These are phyloP conservation scores for Sordariomycetes sp. DNA, from an alignment of 2,329 filamentous ascomycete genomes.

Conservation along the genomic window DNA sequence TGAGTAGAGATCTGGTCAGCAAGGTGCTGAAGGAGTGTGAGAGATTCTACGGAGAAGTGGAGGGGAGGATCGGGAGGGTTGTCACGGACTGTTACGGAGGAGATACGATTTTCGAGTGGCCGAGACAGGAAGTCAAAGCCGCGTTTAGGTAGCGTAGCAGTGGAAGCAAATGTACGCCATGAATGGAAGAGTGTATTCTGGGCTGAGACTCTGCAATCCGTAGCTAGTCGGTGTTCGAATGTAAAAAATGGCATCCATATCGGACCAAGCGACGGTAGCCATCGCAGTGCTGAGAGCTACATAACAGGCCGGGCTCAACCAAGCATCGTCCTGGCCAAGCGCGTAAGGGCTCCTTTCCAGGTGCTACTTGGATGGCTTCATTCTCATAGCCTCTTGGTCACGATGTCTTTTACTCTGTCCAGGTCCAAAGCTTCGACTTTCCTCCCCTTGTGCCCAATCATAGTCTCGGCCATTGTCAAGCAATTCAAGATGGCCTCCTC, in stretches of 20 bases:
- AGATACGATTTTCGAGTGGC: constrained; percentile 58
- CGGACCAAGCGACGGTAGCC: too few relatives aligned
- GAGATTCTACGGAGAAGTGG: constrained; percentile 52
- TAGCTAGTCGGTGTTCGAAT: too few relatives aligned
- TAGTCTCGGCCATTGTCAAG: constrained; percentile 50
- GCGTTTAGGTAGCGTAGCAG: constrained; percentile 46
- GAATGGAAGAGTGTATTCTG: too few relatives aligned
- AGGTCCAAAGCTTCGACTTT: constrained; percentile 41
- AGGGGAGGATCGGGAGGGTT: constrained; percentile 49
- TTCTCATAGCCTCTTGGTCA: constrained; percentile 20
- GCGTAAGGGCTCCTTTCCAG: too few relatives aligned
- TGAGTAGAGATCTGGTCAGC: constrained; percentile 49
- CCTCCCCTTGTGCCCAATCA: constrained; percentile 41
- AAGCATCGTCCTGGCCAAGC: too few relatives aligned
- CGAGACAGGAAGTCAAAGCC: constrained; percentile 50
- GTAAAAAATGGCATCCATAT: too few relatives aligned
- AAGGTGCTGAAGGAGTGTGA: constrained; percentile 54
- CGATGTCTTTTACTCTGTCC: constrained; percentile 32
- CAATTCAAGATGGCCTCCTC: constrained; percentile 61
- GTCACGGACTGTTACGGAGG: constrained; percentile 56
- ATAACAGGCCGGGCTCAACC: too few relatives aligned
- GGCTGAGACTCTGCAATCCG: too few relatives aligned
- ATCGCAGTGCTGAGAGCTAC: too few relatives aligned
- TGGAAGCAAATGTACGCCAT: too few relatives aligned
- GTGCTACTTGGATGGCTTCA: too few relatives aligned